Conservation (phyloP, 2,329 filamentous ascomycete species). For the Acarospora socialis region DNA sequence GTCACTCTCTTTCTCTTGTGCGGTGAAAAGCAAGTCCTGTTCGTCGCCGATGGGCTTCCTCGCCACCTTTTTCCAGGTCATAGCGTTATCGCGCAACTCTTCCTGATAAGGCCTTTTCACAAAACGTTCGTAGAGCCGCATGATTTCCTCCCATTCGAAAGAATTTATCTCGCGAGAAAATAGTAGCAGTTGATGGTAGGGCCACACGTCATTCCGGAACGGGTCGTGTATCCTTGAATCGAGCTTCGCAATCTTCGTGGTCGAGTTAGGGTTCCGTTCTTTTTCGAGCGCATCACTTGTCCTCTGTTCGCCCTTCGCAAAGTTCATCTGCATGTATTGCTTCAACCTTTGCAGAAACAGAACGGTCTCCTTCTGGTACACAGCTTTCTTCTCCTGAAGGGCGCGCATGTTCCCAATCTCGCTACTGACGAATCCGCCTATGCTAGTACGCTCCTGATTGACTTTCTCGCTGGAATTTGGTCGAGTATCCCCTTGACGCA, state of each 20-base stretch:
- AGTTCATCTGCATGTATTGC: constrained; percentile 69
- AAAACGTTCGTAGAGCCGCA: constrained; percentile 68
- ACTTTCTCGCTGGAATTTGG: constrained; percentile 32
- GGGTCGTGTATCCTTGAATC: constrained; percentile 57
- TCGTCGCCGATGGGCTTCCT: constrained; percentile 65
- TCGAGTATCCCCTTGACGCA: constrained; percentile 43
- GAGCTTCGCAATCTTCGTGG: constrained; percentile 42
- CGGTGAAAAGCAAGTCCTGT: constrained; percentile 72
- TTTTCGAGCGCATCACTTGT: constrained; percentile 46
- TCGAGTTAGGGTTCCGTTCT: constrained; percentile 25
- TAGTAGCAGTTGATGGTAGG: constrained; percentile 72
- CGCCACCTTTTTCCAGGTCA: constrained; percentile 66
- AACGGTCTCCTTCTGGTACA: constrained; percentile 63
- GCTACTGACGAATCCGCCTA: constrained; percentile 54
- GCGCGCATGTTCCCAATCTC: constrained; percentile 77
- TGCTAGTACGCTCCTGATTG: constrained; percentile 22
- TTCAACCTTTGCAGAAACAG: constrained; percentile 66
- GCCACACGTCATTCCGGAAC: constrained; percentile 65
- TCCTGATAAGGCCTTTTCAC: constrained; percentile 64
- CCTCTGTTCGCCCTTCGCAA: constrained; percentile 59
- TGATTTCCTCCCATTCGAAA: constrained; percentile 64
- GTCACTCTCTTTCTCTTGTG: constrained; percentile 78
- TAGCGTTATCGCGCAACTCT: constrained; percentile 64
- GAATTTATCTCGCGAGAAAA: constrained; percentile 77
- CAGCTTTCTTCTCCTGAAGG: constrained; percentile 84